phyloP scores from a whole-genome alignment of 2,329 filamentous ascomycete species.

The Didymosphaeria variabile region DNA sequence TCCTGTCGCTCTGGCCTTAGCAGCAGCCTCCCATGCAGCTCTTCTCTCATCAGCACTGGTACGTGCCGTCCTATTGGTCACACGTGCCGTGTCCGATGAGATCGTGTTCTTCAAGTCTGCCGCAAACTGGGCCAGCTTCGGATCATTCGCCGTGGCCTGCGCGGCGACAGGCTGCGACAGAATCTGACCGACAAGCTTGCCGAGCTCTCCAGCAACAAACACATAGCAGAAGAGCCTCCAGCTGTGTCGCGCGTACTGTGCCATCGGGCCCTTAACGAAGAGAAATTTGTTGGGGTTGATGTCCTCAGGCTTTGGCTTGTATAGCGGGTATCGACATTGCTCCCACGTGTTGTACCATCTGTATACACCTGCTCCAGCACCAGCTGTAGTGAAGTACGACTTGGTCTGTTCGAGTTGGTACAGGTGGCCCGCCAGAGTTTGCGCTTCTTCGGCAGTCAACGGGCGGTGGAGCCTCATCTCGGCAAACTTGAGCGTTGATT shows the following conservation, averaged over 20 bases:
- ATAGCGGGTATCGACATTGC: constrained; percentile 54
- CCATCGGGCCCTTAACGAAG: constrained; percentile 43
- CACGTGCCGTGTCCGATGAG: constrained; percentile 18
- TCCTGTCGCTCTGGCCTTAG: constrained; percentile 10
- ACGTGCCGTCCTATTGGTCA: neutral
- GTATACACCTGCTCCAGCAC: constrained; percentile 42
- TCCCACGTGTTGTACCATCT: constrained; percentile 46
- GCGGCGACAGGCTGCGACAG: constrained; percentile 46
- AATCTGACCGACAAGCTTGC: constrained; percentile 44
- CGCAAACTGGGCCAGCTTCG: constrained; percentile 51
- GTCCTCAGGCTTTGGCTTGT: constrained; percentile 48
- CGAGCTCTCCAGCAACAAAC: constrained; percentile 40
- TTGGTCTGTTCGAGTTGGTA: constrained; percentile 49
- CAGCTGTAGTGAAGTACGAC: constrained; percentile 50
- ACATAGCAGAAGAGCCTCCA: constrained; percentile 40
- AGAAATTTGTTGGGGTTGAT: constrained; percentile 53
- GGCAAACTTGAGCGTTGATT: constrained; percentile 43
- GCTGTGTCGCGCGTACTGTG: constrained; percentile 36
- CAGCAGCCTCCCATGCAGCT: constrained; percentile 17
- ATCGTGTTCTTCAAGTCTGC: constrained; percentile 45
- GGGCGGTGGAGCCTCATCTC: constrained; percentile 48
- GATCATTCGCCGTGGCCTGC: constrained; percentile 49
- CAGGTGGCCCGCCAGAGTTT: constrained; percentile 53
- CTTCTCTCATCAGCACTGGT: constrained; percentile 6
- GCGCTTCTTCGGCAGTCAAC: constrained; percentile 52